Evolutionary conservation across 148 eudicot species (phyloP).

Genomic region (Rhododendron ferrugineum): DNA sequence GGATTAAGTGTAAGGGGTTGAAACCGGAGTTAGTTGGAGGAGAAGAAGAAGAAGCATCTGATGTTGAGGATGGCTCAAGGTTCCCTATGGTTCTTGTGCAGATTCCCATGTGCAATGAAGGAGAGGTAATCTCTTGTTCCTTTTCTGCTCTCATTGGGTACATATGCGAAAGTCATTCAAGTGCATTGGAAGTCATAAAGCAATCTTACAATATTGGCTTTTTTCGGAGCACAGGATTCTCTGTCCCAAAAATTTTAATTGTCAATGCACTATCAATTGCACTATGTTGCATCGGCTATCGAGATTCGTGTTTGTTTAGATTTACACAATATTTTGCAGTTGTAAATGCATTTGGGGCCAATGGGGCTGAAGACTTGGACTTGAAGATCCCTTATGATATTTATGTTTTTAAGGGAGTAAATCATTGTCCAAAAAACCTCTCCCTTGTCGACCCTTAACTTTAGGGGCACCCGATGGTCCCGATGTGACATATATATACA

Average conservation of each 20-base stretch:
- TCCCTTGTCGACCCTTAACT: background rate
- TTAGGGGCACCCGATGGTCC: background rate
- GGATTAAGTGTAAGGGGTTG: conserved; percentile 51
- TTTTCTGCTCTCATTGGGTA: background rate
- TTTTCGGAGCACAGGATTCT: background rate
- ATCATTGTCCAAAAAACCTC: background rate
- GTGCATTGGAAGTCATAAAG: background rate
- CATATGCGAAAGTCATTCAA: background rate
- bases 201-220: background rate
- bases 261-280: background rate
- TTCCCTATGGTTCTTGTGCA: conserved; percentile 75
- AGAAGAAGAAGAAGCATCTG: conserved; percentile 16
- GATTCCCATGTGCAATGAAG: conserved; percentile 80
- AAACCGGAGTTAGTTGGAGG: conserved; percentile 35
- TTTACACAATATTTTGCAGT: background rate
- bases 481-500: background rate
- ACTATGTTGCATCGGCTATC: background rate
- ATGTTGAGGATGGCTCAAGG: conserved; percentile 36
- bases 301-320: background rate
- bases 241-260: background rate
- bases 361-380: background rate
- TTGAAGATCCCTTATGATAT: background rate
- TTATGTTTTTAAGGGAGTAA: background rate
- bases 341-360: background rate
- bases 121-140: conserved; percentile 41